Conservation (phyloP, 441 rosid species). For the Euphorbia celastroides region DNA sequence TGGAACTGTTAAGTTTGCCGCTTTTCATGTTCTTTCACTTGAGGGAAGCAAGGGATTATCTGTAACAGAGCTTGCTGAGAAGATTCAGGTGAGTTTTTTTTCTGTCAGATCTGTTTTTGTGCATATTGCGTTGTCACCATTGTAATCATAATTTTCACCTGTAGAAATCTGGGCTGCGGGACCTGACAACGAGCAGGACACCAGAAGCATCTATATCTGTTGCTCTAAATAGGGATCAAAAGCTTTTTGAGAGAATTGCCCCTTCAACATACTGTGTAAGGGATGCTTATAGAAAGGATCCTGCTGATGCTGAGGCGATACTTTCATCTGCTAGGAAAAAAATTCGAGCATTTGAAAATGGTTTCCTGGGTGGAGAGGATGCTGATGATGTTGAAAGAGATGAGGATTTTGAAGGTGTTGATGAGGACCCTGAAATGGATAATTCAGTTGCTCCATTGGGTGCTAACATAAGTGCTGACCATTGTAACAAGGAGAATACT, state of each 20-base stretch:
- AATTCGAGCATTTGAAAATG: slow-evolving; percentile 55
- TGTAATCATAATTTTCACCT: no score
- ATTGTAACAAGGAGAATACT: slow-evolving; percentile 33
- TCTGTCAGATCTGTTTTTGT: no score
- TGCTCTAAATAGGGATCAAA: slow-evolving; percentile 83
- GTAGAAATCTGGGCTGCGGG: slow-evolving; percentile 89
- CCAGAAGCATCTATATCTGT: slow-evolving; percentile 94
- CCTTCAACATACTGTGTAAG: slow-evolving; percentile 93
- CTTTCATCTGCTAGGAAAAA: slow-evolving; percentile 74
- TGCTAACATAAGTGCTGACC: slow-evolving; percentile 37
- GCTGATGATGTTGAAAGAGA: slow-evolving; percentile 84
- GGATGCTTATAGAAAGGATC: slow-evolving; percentile 67
- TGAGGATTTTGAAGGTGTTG: slow-evolving; percentile 75
- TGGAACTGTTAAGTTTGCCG: slow-evolving; percentile 92
- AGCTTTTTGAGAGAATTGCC: slow-evolving; percentile 87
- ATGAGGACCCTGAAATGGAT: slow-evolving; percentile 65
- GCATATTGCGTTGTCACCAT: no score
- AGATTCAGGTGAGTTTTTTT: slow-evolving; percentile 70
- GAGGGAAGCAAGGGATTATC: slow-evolving; percentile 72
- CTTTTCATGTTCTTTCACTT: slow-evolving; percentile 74
- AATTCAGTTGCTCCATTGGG: no score
- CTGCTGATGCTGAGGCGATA: slow-evolving; percentile 55
- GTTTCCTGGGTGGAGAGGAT: slow-evolving; percentile 58
- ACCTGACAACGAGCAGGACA: slow-evolving; percentile 82
- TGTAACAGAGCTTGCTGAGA: slow-evolving; percentile 77